Evolutionary conservation across 805 yeast species (phyloP).

Genomic region (Grigorovia yakushimaensis): DNA sequence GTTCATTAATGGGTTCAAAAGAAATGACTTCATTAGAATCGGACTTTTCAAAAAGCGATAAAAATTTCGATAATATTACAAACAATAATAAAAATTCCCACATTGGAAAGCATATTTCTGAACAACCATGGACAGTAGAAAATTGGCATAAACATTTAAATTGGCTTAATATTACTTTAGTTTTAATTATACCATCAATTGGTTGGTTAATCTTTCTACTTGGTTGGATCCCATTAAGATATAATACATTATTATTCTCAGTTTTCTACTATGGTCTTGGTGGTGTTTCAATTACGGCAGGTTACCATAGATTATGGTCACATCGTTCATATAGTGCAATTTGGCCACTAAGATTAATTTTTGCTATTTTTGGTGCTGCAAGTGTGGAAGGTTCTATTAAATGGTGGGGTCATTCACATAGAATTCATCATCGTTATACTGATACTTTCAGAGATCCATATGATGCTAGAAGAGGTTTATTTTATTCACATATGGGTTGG

Average conservation of each 20-base stretch:
- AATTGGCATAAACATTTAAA: slow-evolving; percentile 72
- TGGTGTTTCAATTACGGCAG: slow-evolving; percentile 75
- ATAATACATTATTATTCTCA: slow-evolving; percentile 39
- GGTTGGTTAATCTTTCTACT: slow-evolving; percentile 40
- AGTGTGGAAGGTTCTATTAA: slow-evolving; percentile 78
- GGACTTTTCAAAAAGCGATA: background rate
- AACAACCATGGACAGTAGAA: slow-evolving; percentile 62
- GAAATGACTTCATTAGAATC: slow-evolving; percentile 41
- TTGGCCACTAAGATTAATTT: slow-evolving; percentile 50
- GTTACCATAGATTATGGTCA: slow-evolving; percentile 73
- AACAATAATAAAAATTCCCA: slow-evolving; percentile 11
- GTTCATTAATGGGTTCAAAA: slow-evolving; percentile 73
- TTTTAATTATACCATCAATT: slow-evolving; percentile 45
- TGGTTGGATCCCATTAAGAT: slow-evolving; percentile 37
- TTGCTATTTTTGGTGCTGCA: slow-evolving; percentile 73
- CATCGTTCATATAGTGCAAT: slow-evolving; percentile 64
- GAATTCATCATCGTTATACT: slow-evolving; percentile 80
- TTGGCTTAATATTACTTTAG: slow-evolving; percentile 66
- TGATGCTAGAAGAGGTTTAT: slow-evolving; percentile 75
- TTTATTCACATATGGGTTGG: slow-evolving; percentile 84
- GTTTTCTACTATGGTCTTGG: slow-evolving; percentile 45
- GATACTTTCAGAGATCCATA: slow-evolving; percentile 79
- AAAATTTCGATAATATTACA: slow-evolving; percentile 19
- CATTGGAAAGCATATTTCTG: slow-evolving; percentile 62
- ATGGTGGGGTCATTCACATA: slow-evolving; percentile 84